phyloP scores from a whole-genome alignment of 2,329 filamentous ascomycete species.

The Chalaropsis ovoidea region DNA sequence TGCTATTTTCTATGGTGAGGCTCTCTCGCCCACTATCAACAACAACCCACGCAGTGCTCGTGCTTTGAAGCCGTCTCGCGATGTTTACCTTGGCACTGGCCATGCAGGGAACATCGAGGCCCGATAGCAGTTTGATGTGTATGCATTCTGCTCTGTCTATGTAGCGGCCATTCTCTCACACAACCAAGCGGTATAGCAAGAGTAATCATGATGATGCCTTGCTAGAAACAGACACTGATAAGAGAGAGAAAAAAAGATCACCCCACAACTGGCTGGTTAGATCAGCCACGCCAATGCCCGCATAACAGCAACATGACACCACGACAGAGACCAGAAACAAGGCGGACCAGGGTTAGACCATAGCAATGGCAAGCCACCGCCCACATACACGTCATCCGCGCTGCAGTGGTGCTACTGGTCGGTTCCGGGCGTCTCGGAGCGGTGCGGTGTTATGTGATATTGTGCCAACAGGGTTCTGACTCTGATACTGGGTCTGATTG shows the following conservation, averaged over 20 bases:
- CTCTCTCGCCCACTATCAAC: neutral
- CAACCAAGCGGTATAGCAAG: neutral
- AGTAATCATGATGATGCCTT: neutral
- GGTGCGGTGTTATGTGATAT: neutral
- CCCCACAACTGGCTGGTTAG: conserved; percentile 9
- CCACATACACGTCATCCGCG: neutral
- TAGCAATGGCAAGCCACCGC: neutral
- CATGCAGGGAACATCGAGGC: neutral
- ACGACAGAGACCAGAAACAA: neutral
- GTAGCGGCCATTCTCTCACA: neutral
- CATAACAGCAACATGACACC: conserved; percentile 7
- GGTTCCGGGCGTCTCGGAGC: neutral
- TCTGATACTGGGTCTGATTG: neutral
- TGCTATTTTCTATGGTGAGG: conserved; percentile 5
- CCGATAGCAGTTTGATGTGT: neutral
- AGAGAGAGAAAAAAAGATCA: neutral
- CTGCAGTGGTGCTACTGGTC: neutral
- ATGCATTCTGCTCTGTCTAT: neutral
- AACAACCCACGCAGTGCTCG: neutral
- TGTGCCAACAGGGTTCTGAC: neutral
- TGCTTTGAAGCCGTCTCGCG: neutral
- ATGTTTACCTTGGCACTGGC: conserved; percentile 7
- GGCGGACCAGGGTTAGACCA: neutral
- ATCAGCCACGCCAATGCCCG: conserved; percentile 5
- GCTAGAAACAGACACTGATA: neutral